phyloP scores from a whole-genome alignment of 345 rosid species.

The Aegle marmelos region DNA sequence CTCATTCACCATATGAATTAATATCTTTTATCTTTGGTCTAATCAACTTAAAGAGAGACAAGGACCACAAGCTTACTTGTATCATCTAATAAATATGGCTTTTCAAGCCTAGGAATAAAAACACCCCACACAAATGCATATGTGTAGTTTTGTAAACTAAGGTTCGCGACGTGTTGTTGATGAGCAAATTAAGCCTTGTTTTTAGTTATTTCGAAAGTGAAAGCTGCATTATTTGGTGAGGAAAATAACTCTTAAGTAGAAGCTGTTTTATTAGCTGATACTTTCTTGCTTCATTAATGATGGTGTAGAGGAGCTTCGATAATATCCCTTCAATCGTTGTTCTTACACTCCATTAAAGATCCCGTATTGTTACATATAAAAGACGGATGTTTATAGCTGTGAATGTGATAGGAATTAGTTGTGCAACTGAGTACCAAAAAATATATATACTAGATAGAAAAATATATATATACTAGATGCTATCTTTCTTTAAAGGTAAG shows the following conservation, averaged over 20 bases:
- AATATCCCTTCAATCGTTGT: too few relatives aligned
- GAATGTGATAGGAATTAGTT: too few relatives aligned
- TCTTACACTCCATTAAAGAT: too few relatives aligned
- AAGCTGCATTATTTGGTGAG: conserved; percentile 2
- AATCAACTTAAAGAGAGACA: background rate
- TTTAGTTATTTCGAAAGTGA: background rate
- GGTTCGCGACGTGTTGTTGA: background rate
- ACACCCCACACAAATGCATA: background rate
- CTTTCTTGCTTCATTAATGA: background rate
- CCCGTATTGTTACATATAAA: too few relatives aligned
- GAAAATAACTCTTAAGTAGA: background rate
- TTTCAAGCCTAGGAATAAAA: background rate
- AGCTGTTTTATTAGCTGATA: background rate
- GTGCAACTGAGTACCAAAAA: too few relatives aligned
- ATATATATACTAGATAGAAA: rapidly evolving
- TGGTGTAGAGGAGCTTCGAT: background rate
- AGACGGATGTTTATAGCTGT: too few relatives aligned
- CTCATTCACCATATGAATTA: background rate
- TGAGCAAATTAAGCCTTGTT: background rate
- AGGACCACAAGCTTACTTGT: background rate
- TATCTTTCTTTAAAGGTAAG: too few relatives aligned
- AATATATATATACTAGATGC: too few relatives aligned
- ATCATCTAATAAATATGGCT: too few relatives aligned
- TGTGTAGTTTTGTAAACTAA: too few relatives aligned
- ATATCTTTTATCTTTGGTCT: background rate